phyloP scores from a whole-genome alignment of 2,329 filamentous ascomycete genomes.

The Neofusicoccum umdonicola region DNA sequence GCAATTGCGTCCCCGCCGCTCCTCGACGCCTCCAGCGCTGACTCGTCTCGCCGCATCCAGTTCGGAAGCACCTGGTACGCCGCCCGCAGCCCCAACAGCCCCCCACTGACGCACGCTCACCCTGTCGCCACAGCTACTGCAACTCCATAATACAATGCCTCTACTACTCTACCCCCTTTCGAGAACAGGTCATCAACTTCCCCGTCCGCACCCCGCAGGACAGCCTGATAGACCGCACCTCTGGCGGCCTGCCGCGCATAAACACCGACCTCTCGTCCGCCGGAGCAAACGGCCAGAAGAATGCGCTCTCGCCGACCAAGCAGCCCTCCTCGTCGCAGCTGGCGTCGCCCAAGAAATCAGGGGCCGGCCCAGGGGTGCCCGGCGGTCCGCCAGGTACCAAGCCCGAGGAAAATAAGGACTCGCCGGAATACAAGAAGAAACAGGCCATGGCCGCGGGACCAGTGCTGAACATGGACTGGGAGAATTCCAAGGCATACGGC shows the following conservation, averaged over 20 bases:
- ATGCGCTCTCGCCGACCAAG: constrained; percentile 55
- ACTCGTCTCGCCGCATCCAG: constrained; percentile 47
- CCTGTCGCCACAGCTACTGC: constrained; percentile 68
- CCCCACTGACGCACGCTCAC: constrained; percentile 14
- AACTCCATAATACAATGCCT: constrained; percentile 98
- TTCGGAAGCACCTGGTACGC: constrained; percentile 95
- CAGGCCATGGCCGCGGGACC: constrained; percentile 85
- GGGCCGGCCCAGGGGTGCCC: constrained; percentile 47
- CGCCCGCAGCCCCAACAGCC: constrained; percentile 9
- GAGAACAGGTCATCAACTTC: constrained; percentile 90
- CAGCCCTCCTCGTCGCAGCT: constrained; percentile 30
- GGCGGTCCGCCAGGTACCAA: constrained; percentile 59
- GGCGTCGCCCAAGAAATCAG: constrained; percentile 36
- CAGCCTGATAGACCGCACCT: constrained; percentile 59
- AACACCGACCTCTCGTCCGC: constrained; percentile 37
- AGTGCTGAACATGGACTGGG: constrained; percentile 78
- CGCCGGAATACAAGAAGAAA: constrained; percentile 97
- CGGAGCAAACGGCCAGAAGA: constrained; percentile 36
- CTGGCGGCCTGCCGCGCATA: constrained; percentile 33
- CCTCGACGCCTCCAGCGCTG: constrained; percentile 22
- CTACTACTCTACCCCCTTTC: constrained; percentile 92
- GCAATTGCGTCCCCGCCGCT: constrained; percentile 23
- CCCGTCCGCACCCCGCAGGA: constrained; percentile 70
- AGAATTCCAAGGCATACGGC: constrained; percentile 76
- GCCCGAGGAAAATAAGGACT: constrained; percentile 90